Conservation (phyloP, 2,329 filamentous ascomycete genomes). For the Ophiostoma ulmi region DNA sequence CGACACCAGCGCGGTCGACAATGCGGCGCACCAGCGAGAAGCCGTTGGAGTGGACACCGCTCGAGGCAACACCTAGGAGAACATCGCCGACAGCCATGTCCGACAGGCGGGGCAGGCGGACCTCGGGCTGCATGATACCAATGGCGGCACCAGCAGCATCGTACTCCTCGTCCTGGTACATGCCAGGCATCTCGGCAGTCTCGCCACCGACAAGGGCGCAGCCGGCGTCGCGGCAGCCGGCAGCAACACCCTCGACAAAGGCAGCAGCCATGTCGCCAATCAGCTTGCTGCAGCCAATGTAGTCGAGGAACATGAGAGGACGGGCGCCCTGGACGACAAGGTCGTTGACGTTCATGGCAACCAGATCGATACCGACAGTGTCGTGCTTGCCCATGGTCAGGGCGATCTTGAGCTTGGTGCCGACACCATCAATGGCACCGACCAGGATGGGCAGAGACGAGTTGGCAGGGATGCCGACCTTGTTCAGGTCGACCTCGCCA, state of each 20-base stretch:
- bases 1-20: constrained; percentile 65
- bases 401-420: constrained; percentile 94
- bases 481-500: constrained; percentile 72
- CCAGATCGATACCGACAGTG: constrained; percentile 92
- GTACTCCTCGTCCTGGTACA: constrained; percentile 85
- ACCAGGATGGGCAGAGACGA: constrained; percentile 80
- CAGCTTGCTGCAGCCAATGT: constrained; percentile 89
- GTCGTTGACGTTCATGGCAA: constrained; percentile 99
- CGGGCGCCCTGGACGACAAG: constrained; percentile 93
- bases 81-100: constrained; percentile 79
- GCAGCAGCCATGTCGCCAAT: constrained; percentile 69
- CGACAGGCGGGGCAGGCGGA: constrained; percentile 68
- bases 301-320: constrained; percentile 94
- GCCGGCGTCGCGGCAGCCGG: constrained; percentile 76
- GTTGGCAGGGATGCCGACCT: constrained; percentile 62
- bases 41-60: constrained; percentile 90
- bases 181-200: constrained; percentile 96
- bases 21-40: constrained; percentile 95
- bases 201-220: constrained; percentile 95
- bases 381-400: constrained; percentile 85
- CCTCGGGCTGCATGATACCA: constrained; percentile 66
- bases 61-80: constrained; percentile 77
- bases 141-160: constrained; percentile 88
- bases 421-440: constrained; percentile 93
- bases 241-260: constrained; percentile 88